Conservation (phyloP, 805 yeast genomes). For the Schwanniomyces occidentalis region DNA sequence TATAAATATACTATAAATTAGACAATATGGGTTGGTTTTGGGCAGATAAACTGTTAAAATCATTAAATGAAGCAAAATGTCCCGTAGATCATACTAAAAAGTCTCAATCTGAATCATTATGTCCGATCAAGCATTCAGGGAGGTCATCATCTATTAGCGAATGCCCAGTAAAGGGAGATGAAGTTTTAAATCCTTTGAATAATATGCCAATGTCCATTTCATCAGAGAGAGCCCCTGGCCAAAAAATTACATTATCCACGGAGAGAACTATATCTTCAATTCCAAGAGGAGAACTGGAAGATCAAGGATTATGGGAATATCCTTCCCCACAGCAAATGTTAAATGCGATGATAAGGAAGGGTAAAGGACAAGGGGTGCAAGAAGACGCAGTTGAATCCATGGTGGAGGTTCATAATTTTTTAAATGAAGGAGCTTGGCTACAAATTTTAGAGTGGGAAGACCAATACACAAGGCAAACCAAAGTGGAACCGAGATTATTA, state of each 20-base stretch:
- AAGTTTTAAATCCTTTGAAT: slow-evolving; percentile 72
- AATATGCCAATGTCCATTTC: slow-evolving; percentile 83
- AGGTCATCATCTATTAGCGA: slow-evolving; percentile 27
- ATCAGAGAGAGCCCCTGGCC: slow-evolving; percentile 73
- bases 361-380: slow-evolving; percentile 82
- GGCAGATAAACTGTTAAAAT: slow-evolving; percentile 47
- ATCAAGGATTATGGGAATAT: slow-evolving; percentile 91
- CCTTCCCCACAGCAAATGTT: slow-evolving; percentile 99
- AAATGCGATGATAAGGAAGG: slow-evolving; percentile 94
- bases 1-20: not conserved
- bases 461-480: slow-evolving; percentile 56
- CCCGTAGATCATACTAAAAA: slow-evolving; percentile 38
- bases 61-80: slow-evolving; percentile 22
- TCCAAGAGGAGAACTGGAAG: slow-evolving; percentile 71
- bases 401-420: slow-evolving; percentile 95
- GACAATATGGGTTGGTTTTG: slow-evolving; percentile 84
- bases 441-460: slow-evolving; percentile 92
- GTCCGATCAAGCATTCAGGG: slow-evolving; percentile 34
- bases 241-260: slow-evolving; percentile 73
- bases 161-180: slow-evolving; percentile 20
- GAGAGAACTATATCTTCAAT: slow-evolving; percentile 82
- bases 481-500: slow-evolving; percentile 69
- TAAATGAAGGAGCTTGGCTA: slow-evolving; percentile 97
- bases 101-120: slow-evolving; percentile 13
- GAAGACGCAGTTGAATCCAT: slow-evolving; percentile 95